Percentiles rank a stretch among this genome's conserved stretches.
Conservation (phyloP, 208 protist species). For the Chromosphaera perkinsii region DNA sequence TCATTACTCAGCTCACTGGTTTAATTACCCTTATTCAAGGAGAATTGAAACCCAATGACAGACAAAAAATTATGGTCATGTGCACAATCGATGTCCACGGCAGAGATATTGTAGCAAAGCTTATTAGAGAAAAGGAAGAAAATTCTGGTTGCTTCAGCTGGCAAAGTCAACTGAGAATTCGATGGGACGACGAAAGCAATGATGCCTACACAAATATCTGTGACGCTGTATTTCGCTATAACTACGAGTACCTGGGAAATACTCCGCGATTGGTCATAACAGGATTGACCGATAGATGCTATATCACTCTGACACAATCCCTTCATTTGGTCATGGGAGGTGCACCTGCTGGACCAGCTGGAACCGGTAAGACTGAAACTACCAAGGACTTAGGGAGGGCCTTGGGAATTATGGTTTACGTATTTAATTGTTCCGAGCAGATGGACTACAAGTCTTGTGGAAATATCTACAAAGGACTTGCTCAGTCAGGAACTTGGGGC, state of each 20-base stretch:
- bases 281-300: conserved; percentile 78
- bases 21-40: too few relatives aligned
- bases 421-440: conserved; percentile 93
- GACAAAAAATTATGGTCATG: too few relatives aligned
- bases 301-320: conserved; percentile 87
- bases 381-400: conserved; percentile 83
- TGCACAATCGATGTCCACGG: conserved; percentile 94
- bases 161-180: conserved; percentile 89
- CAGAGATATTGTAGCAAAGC: conserved; percentile 55
- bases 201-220: conserved; percentile 64
- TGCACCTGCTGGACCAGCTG: too few relatives aligned
- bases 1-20: too few relatives aligned
- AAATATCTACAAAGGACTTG: conserved; percentile 87
- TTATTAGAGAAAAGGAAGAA: conserved; percentile 73
- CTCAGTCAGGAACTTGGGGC: conserved; percentile 83
- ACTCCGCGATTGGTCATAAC: conserved; percentile 72
- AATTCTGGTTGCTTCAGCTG: conserved; percentile 77
- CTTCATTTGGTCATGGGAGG: conserved; percentile 90
- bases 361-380: too few relatives aligned
- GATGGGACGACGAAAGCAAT: conserved; percentile 49
- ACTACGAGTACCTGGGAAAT: conserved; percentile 74
- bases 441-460: conserved; percentile 91
- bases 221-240: conserved; percentile 67
- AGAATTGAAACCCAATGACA: too few relatives aligned
- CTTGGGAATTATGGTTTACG: conserved; percentile 46